Conservation (phyloP, 116 monocot species). For the Thalassia testudinum region DNA sequence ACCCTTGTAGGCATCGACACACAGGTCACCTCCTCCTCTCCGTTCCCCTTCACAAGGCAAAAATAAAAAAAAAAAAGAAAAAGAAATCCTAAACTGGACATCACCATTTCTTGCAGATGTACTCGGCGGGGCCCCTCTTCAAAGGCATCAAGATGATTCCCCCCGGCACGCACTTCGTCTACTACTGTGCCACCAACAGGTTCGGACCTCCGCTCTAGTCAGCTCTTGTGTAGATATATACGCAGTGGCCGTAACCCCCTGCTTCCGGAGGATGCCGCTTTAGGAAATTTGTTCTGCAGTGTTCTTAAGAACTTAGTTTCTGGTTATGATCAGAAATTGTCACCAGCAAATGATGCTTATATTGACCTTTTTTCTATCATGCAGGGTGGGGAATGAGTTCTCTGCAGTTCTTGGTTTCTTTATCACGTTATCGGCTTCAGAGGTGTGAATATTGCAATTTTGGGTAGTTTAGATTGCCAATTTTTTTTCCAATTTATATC, state of each 20-base stretch:
- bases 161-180: conserved; percentile 83
- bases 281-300: no score
- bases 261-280: no score
- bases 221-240: background rate
- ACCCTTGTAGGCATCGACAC: conserved; percentile 95
- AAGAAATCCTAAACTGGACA: no score
- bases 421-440: conserved; percentile 32
- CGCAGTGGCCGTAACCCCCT: no score
- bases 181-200: conserved; percentile 71
- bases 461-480: no score
- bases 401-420: conserved; percentile 77
- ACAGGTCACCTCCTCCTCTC: conserved; percentile 27
- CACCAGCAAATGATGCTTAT: no score
- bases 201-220: conserved; percentile 5
- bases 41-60: no score
- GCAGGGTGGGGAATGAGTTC: conserved; percentile 70
- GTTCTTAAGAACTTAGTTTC: no score
- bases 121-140: conserved; percentile 64
- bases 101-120: conserved; percentile 29
- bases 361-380: no score
- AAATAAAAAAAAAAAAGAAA: no score
- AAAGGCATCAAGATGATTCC: conserved; percentile 97
- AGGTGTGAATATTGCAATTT: conserved; percentile 29
- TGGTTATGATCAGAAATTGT: no score
- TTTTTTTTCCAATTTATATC: no score